Evolutionary conservation across 2,329 filamentous ascomycete species (phyloP), one percentile per base, ranked within the genome.

Genomic region (Sclerotinia nivalis): DNA sequence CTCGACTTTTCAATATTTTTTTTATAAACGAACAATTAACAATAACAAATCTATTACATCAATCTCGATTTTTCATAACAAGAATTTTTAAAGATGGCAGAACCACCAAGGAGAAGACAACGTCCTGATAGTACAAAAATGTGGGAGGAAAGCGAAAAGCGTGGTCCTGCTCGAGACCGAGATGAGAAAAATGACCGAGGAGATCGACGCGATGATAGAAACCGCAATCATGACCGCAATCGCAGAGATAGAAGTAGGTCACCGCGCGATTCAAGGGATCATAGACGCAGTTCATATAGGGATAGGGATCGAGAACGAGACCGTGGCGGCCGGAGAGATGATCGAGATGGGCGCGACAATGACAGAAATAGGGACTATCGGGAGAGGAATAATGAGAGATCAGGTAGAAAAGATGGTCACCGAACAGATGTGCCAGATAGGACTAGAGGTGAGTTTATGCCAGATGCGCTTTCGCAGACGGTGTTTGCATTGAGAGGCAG

Each of bases 121-220:
- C 80, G 81, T 52, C 82, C 82, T n/a, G 88, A 90, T 74, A 87
- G 85, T 78, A 85, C 84, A 65, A 83, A 86, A 66, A 88, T 87
- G 84, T 88, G 87, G 86, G 88, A 91, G 72, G 84, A 86, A 55
- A 80, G 72, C 45, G 76, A 77, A 65, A 73, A 74, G 18, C 75
- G 74, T 34, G 74, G 74, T 20, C 71, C 71, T 45, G 74, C 68
- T 67, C 62, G 81, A 78, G 77, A 83, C 70, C 77, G 81, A 58
- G 80, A 80, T 71, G 77, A 83, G 71, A 77, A 81, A 55, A 79
- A 79, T 71, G 61, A 76, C 70, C 76, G 76, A 64, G 74, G 81
- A 73, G 76, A 79, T 64, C 75, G 77, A 55, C 79, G 77, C 40
- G 77, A 78, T 12, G 78, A 80, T 62, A 75, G 75, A 50, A 69